Base-by-base conservation (phyloP, 192 early-diverging fungal species). In the Podila epigama region DNA sequence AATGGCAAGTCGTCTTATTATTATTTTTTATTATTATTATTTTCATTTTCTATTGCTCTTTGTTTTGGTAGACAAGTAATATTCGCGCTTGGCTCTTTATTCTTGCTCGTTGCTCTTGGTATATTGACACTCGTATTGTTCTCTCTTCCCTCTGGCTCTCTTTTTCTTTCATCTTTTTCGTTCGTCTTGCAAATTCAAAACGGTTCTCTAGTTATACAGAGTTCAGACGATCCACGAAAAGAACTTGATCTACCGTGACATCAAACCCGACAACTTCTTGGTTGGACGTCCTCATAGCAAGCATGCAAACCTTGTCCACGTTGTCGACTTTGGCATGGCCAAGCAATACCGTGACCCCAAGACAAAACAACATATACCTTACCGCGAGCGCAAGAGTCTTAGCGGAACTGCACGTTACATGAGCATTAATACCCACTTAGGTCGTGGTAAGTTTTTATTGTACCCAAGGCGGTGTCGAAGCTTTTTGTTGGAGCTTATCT, bases 301-400 rank as follows among this genome's bases (percentile, higher is more conserved):
- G 28, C 79, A 78, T 27, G 83, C 83, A 44, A 92, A 89, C 61
- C 77, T 86, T 69, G 86, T 99, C 22, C 93, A 91, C 78, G 89
- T 99, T 68, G 92, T 99, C 63, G 97, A 99, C 84, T 98, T 98
- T 87, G 97, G 97, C 48, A 97, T 99, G 95, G 97, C 95, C 37
- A 99, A 99, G 82, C 89, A 96, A 67, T 99, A 97, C 69, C 87
- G 96, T 25, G 97, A 99, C 80, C 96, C 96, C 32, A 95, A 92
- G 71, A 97, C 96, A 31, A 93, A 93, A 75, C 90, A 94, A 70
- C 97, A 99, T 86, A 99, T 99, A 73, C 96, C 97, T 42, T 99
- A 95, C 83, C 87, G 95, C 35, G 97, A 99, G 85, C 89, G 96
- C 61, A 98, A 97, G 85, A 91, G 87, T 71, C 82, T 99, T 33